Percentiles rank a stretch among this genome's conserved stretches.
These are phyloP conservation scores for Ophiobolus disseminans DNA, from an alignment of 2,329 filamentous ascomycete genomes.

Conservation along the genomic window DNA sequence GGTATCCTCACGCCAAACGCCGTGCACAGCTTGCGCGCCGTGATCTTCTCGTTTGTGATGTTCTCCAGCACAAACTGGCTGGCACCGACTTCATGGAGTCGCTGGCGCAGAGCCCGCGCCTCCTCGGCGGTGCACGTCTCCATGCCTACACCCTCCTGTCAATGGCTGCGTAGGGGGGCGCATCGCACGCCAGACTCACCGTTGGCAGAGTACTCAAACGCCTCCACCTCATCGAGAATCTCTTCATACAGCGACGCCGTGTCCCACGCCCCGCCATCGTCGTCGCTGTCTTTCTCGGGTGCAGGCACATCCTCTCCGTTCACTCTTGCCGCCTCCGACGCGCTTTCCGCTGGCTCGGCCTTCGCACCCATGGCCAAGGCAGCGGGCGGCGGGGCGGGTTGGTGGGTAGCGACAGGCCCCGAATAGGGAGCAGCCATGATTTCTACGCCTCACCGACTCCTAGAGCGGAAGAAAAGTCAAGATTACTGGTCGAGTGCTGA, in stretches of 20 bases:
- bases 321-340: constrained; percentile 15
- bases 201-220: constrained; percentile 35
- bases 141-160: constrained; percentile 25
- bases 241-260: constrained; percentile 43
- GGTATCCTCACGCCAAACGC: constrained; percentile 83
- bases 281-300: constrained; percentile 14
- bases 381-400: constrained; percentile 25
- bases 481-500: constrained; percentile 15
- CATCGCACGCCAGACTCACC: constrained; percentile 18
- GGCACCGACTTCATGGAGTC: constrained; percentile 78
- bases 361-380: constrained; percentile 25
- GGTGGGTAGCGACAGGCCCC: constrained; percentile 38
- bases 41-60: constrained; percentile 66
- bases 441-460: constrained; percentile 19
- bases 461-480: no score
- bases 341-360: constrained; percentile 22
- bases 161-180: constrained; percentile 7
- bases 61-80: constrained; percentile 73
- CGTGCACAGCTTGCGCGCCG: constrained; percentile 82
- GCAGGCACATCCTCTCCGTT: constrained; percentile 18
- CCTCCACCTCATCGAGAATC: constrained; percentile 42
- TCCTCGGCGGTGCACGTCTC: constrained; percentile 57
- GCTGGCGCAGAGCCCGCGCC: constrained; percentile 70
- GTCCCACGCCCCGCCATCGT: constrained; percentile 35
- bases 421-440: constrained; percentile 36